These are phyloP conservation scores for Rosellinia necatrix DNA, from an alignment of 2,329 filamentous ascomycete genomes.

Conservation along the genomic window DNA sequence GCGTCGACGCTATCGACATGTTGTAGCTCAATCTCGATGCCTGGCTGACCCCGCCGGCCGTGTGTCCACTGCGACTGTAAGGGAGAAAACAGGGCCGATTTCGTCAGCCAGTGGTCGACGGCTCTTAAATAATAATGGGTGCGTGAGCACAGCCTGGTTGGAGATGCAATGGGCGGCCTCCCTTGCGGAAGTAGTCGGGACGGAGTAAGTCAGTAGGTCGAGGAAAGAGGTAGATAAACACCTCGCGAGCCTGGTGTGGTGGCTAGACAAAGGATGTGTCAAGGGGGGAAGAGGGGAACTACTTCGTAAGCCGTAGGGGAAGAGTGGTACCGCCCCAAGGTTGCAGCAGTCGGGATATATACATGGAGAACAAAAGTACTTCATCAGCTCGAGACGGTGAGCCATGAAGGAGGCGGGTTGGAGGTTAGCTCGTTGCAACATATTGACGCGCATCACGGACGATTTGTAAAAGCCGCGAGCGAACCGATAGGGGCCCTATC, in stretches of 20 bases:
- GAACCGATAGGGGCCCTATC: conserved; percentile 6
- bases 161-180: conserved; percentile 8
- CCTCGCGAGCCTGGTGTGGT: conserved; percentile 13
- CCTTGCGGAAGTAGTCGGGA: conserved; percentile 11
- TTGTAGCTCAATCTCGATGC: conserved; percentile 25
- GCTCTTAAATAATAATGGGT: conserved; percentile 1
- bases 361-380: conserved; percentile 17
- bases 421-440: conserved; percentile 22
- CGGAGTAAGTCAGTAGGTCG: conserved; percentile 9
- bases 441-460: conserved; percentile 17
- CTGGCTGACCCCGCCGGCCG: conserved; percentile 12
- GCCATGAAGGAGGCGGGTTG: conserved; percentile 18
- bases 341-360: conserved; percentile 22
- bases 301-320: conserved; percentile 21
- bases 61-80: conserved; percentile 3
- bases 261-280: conserved; percentile 19
- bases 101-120: conserved; percentile 11
- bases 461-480: conserved; percentile 16
- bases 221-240: conserved; percentile 5
- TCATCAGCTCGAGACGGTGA: conserved; percentile 20
- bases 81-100: conserved; percentile 18
- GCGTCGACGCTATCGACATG: conserved; percentile 4
- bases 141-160: conserved; percentile 7
- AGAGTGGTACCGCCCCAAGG: conserved; percentile 24
- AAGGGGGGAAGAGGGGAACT: conserved; percentile 6